A percentile compares a stretch with the other conserved stretches of the same genome.
phyloP scores from a whole-genome alignment of 768 basidiomycete genomes.

The Rhodotorula sphaerocarpa region DNA sequence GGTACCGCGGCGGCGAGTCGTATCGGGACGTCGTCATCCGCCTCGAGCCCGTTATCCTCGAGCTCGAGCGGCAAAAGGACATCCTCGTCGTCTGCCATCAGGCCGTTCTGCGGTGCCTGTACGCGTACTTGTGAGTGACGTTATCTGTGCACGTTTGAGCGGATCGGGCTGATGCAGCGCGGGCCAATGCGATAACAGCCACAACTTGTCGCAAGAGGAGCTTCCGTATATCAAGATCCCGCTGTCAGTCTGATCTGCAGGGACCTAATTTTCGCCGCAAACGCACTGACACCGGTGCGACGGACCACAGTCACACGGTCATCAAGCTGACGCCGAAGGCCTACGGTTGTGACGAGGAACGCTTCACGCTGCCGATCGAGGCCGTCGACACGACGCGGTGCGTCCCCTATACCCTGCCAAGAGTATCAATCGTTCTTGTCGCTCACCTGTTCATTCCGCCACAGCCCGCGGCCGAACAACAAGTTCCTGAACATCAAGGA shows the following conservation, averaged over 20 bases:
- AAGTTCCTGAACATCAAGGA: constrained; percentile 11
- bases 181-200: constrained; percentile 40
- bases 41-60: constrained; percentile 97
- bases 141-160: too few species aligned
- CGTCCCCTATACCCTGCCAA: too few species aligned
- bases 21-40: constrained; percentile 72
- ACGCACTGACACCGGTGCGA: background rate
- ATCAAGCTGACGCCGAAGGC: constrained; percentile 98
- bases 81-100: constrained; percentile 96
- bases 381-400: constrained; percentile 87
- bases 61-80: constrained; percentile 94
- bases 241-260: constrained; percentile 21
- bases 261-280: too few species aligned
- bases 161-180: too few species aligned
- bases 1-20: constrained; percentile 89
- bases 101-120: constrained; percentile 51
- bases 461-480: background rate
- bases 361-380: constrained; percentile 78
- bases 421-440: too few species aligned
- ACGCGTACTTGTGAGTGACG: constrained; percentile 70
- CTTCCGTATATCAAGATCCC: constrained; percentile 97
- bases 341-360: constrained; percentile 89
- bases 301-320: constrained; percentile 66
- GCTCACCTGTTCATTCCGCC: background rate
- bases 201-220: constrained; percentile 80